Base-by-base conservation (phyloP, 2,329 filamentous ascomycete genomes). In the Venturia oleaginea region DNA sequence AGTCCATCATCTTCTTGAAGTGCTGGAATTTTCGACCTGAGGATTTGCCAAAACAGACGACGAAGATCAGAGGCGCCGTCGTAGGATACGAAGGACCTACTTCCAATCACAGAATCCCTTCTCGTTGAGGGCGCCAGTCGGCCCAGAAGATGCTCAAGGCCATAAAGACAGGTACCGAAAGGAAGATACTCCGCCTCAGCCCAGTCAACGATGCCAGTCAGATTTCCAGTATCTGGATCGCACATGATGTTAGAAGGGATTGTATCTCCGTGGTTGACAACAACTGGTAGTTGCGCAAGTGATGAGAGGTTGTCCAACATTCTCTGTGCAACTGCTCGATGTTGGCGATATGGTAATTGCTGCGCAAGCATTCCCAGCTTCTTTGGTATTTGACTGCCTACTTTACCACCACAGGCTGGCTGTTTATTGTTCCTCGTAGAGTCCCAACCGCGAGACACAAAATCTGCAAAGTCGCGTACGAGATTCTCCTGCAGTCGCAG, bases 131-230 rank as follows among this genome's bases (percentile, higher is more conserved):
- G 68, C 11, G 69, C 71, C n/a, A 79, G 69, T 64, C 76, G 74
- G 0, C 85, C 84, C 0, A 88, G 74, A 0, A 87, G 69, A 71
- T 85, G 80, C 69, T 88, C 85, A 0, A 87, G 71, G 0, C 84
- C 85, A 68, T 86, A 87, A 54, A 86, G 71, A 32, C 80, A 81
- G 3, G 82, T 76, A 0, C 85, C 86, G 68, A 86, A 85, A 0
- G 85, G 85, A 10, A 86, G 70, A 66, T 76, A 79, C 69, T 87
- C 85, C 0, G 81, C 84, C 69, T 88, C 86, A 0, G 83, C 83
- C 86, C 85, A 88, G 69, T 88, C 86, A 0, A 88, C 76, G 0
- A 88, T 65, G 1, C 85, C 86, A 0, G 70, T 76, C 8, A 87
- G 69, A 2, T 68, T 64, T 63, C 81, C 82, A 0, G 76, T 77